Evolutionary conservation across 2,329 filamentous ascomycete genomes (phyloP).

Genomic region (Lachnellula occidentalis): DNA sequence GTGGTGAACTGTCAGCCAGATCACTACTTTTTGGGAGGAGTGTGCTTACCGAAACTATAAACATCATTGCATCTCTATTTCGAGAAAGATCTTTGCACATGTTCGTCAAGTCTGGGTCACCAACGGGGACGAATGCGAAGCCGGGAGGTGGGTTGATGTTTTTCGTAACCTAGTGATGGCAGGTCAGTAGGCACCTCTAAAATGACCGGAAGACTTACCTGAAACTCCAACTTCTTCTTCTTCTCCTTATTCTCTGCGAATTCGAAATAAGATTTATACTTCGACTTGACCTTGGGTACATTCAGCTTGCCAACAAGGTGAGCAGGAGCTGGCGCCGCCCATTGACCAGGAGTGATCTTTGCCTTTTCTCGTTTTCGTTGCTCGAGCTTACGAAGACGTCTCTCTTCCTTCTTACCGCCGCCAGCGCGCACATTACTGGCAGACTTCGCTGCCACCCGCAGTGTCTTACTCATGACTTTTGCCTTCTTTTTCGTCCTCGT

Average conservation of each 20-base stretch:
- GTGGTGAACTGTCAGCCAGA: not conserved
- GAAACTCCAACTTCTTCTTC: constrained; percentile 57
- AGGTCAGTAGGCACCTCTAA: not conserved
- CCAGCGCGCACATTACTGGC: not conserved
- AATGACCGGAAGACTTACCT: constrained; percentile 41
- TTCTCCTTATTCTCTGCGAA: constrained; percentile 59
- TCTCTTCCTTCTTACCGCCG: constrained; percentile 16
- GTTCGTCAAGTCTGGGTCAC: constrained; percentile 54
- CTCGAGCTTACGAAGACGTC: constrained; percentile 24
- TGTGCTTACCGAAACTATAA: constrained; percentile 56
- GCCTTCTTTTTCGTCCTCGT: constrained; percentile 8
- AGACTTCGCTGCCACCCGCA: constrained; percentile 9
- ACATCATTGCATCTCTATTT: constrained; percentile 57
- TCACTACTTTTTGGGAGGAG: constrained; percentile 1
- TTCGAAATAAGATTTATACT: constrained; percentile 59
- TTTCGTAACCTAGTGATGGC: constrained; percentile 43
- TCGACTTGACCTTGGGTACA: constrained; percentile 35
- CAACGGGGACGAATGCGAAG: constrained; percentile 57
- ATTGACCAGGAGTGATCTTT: constrained; percentile 22
- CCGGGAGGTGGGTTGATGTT: constrained; percentile 50
- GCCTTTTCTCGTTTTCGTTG: constrained; percentile 26
- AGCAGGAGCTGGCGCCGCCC: constrained; percentile 26
- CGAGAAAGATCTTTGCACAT: constrained; percentile 61
- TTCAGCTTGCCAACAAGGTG: constrained; percentile 30
- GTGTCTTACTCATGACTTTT: constrained; percentile 2